Evolutionary conservation across 176 grass and related monocot genomes (phyloP), one percentile per base, ranked within the genome.

Genomic region (Juncus effusus): DNA sequence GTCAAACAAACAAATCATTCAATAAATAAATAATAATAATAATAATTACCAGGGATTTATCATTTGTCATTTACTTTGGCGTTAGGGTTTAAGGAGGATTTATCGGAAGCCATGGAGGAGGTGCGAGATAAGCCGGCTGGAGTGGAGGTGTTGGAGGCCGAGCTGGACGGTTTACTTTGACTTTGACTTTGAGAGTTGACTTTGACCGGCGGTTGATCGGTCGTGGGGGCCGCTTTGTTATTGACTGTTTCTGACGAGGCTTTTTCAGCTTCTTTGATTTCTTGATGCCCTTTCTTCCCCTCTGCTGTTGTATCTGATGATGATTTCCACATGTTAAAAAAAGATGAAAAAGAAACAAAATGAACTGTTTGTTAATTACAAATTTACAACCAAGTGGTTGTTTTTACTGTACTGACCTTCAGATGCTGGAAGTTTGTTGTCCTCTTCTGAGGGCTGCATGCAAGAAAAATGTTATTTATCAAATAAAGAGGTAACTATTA

Each of bases 41-140:
- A 0, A 59, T 42, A 4, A 16, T 54, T 16, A 56, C 65, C 19
- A 37, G 19, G 19, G 19, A 28, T 28, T 28, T 28, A 28, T 28
- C 19, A 28, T 28, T 28, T 28, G 19, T 1, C 19, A 28, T 28
- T 28, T 62, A 80, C 78, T 61, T 80, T 80, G 47, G 78, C 78
- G 60, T 80, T 74, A 40, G 78, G 78, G 19, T 80, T 80, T 35
- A 80, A 59, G 63, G 78, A 66, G 40, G 78, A 80, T 59, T 80
- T 80, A 42, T 80, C 78, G 28, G 78, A 80, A 80, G 69, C 15
- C 12, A 74, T 40, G 42, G 78, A 80, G 15, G 76, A 79, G 57
- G 60, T 80, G 11, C 69, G 68, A 15, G 78, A 80, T 74, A 80
- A 40, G 56, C 70, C 38, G 41, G 64, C 54, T 63, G 45, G 28